These are phyloP conservation scores for Fraxinus greggii DNA, from an alignment of 305 asterid species.

Conservation along the genomic window DNA sequence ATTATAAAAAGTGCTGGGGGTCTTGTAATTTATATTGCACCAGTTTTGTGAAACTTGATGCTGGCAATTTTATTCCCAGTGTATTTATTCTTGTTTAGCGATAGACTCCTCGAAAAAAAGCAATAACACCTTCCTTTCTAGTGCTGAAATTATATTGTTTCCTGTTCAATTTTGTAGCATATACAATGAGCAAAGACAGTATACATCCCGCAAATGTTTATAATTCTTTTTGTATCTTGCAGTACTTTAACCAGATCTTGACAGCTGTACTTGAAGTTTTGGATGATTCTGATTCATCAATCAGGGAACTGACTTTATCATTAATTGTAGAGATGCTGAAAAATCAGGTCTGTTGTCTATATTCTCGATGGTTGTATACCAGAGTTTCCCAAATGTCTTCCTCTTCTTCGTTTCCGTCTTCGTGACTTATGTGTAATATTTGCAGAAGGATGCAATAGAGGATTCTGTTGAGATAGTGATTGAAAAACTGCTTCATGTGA, in stretches of 20 bases:
- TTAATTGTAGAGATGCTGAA: conserved; percentile 85
- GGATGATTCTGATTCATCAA: conserved; percentile 81
- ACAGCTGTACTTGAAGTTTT: conserved; percentile 84
- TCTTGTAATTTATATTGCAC: neutral
- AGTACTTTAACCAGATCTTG: conserved; percentile 97
- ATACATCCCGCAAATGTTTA: conserved; percentile 1
- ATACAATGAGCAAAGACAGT: neutral
- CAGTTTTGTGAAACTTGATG: neutral
- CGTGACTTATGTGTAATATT: conserved; percentile 4
- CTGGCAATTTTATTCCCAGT: neutral
- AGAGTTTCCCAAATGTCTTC: neutral
- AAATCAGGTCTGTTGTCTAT: conserved; percentile 70
- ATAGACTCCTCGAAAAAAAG: neutral
- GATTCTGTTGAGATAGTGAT: conserved; percentile 87
- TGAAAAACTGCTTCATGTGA: conserved; percentile 82
- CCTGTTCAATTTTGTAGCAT: neutral
- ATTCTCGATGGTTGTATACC: conserved; percentile 14
- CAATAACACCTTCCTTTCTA: conserved; percentile 3
- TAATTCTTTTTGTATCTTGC: conserved; percentile 39
- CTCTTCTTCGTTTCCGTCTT: conserved; percentile 17
- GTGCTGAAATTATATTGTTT: conserved; percentile 7
- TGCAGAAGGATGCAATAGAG: conserved; percentile 88
- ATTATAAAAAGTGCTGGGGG: neutral
- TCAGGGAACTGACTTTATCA: conserved; percentile 72
- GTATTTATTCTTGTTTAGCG: neutral